Base-by-base conservation (phyloP, 2,329 filamentous ascomycete genomes). In the Chalaropsis thielavioides region DNA sequence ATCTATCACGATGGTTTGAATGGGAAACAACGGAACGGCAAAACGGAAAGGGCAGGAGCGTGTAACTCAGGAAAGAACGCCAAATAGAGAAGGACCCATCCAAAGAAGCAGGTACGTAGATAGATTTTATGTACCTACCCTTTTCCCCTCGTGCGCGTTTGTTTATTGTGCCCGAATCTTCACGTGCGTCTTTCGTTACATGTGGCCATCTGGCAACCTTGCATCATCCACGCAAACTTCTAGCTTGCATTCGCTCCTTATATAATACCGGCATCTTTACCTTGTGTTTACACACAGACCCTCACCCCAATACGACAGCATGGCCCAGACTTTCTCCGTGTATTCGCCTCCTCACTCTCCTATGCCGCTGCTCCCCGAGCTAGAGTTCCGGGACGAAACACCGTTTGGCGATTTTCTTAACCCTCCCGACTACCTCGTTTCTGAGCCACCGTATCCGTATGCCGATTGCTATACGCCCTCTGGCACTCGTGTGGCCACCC, bases 201-300 rank as follows among this genome's bases (percentile, higher is more conserved):
- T 58, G 13, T 17, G 31, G 51, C 24, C 17, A 35, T 58, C 15
- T 58, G 19, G 19, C 24, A 31, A 31, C 7, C 24, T 44, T 15
- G 2, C 51, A 11, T 35, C 51, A 58, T n/a, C 10, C n/a, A 11
- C 17, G 17, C 51, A 35, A 17, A 31, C 27, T 38, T 15, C 31
- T 35, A 58, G 51, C 51, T 35, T 35, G 24, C 27, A 35, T 58
- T 58, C 27, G 27, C 51, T 58, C 51, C 51, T 58, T 58, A 58
- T 58, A 58, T 35, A 31, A 58, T n/a, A 58, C 51, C 51, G 51
- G 51, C 51, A 58, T 58, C 7, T 38, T 58, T 58, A 58, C 17
- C 51, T 58, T 38, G 27, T n/a, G 51, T 58, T 13, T 58, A 58
- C 17, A 19, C n/a, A 31, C 51, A 38, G 3, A 5, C 35, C 7